Evolutionary conservation across 1,284 basidiomycete genomes (phyloP).

Genomic region (Caloboletus firmus): DNA sequence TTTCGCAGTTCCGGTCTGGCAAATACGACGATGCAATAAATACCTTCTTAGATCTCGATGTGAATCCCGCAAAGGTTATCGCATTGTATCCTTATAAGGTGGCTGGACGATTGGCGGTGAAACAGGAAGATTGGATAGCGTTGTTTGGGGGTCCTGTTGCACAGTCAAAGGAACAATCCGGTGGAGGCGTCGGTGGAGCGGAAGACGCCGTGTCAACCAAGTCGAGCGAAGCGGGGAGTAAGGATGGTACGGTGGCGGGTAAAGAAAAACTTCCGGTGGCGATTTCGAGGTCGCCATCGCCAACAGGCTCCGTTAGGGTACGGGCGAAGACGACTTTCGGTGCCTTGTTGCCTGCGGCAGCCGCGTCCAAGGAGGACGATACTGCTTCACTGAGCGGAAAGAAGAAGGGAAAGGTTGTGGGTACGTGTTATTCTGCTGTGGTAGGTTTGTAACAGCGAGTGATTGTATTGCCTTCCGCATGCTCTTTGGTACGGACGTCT

Average conservation of each 20-base stretch:
- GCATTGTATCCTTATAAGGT: conserved; percentile 84
- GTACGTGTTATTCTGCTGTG: conserved; percentile 21
- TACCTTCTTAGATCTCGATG: conserved; percentile 83
- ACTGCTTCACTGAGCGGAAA: conserved; percentile 51
- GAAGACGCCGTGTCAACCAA: conserved; percentile 36
- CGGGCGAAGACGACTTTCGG: conserved; percentile 55
- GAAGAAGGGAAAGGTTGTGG: conserved; percentile 37
- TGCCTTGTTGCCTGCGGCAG: conserved; percentile 43
- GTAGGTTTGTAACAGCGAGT: not conserved
- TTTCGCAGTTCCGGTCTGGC: conserved; percentile 70
- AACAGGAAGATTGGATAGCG: conserved; percentile 75
- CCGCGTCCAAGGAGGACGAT: conserved; percentile 57
- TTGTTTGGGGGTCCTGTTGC: conserved; percentile 78
- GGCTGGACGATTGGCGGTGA: conserved; percentile 75
- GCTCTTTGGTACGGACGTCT: not conserved
- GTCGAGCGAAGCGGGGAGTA: conserved; percentile 22
- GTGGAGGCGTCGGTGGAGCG: not conserved
- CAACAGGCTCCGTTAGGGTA: conserved; percentile 51
- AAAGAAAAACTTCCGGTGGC: conserved; percentile 20
- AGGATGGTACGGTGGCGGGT: conserved; percentile 15
- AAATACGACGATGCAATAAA: conserved; percentile 82
- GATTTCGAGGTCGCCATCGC: conserved; percentile 40
- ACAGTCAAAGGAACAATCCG: conserved; percentile 15
- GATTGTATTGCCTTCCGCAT: not conserved
- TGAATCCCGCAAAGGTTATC: conserved; percentile 93